Base-by-base conservation (phyloP, 495 filamentous ascomycete species). In the Penicillium verhagenii region DNA sequence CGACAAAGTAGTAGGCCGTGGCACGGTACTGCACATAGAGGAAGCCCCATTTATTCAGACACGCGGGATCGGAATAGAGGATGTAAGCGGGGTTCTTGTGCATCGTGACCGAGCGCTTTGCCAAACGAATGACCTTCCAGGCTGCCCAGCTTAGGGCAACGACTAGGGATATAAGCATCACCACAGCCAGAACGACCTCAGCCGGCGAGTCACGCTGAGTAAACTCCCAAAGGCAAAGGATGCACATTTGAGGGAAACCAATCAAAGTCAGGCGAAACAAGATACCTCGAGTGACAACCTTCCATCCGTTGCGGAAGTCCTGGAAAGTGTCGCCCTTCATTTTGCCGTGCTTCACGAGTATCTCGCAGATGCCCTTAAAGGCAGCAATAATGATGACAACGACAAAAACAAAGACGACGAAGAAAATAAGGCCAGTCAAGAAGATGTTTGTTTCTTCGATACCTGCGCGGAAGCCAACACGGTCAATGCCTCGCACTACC, bases 21-120 rank as follows among this genome's bases (percentile, higher is more conserved):
- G 94, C 93, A 52, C 92, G 88, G 78, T 96, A 97, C 69, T 97
- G 94, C 52, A 98, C 90, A 67, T 98, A 98, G 25, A 98, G 76
- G 75, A 97, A 98, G 14, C 94, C 94, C 94, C 94, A 97, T 75
- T 96, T 96, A 83, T 98, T 97, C 54, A 98, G 75, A 29, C 89
- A 85, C 46, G 88, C 80, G 9, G 92, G 91, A 64, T 98, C 94
- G 7, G 94, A 96, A 77, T 96, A 98, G 33, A 98, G 83, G 60
- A 97, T 96, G 65, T 97, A 97, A 43, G 91, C 93, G 10, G 94
- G 93, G 69, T 97, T 98, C 67, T 91, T 91, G 80, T 98, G 93
- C 82, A 96, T 89, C 10, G 82, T 72, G 51, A 96, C 85, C 5
- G 92, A 96, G 50, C 91, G 88, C 58, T 87, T 89, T 16, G 94